phyloP scores from a whole-genome alignment of 768 basidiomycete species.

The Calocybe indica region DNA sequence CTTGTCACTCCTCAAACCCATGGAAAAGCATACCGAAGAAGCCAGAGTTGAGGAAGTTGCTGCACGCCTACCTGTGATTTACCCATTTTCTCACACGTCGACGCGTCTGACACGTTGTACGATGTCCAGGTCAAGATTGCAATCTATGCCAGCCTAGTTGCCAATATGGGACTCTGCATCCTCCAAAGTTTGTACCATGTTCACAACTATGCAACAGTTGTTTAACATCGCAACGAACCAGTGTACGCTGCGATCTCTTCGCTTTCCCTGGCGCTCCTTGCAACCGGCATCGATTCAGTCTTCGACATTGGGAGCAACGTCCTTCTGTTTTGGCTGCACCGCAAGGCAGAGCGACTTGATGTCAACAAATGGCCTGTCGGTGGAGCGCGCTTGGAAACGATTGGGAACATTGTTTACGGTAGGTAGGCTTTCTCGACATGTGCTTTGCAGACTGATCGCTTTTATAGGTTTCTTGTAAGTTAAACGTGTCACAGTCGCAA shows the following conservation, averaged over 20 bases:
- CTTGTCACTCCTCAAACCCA: conserved; percentile 78
- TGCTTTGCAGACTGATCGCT: conserved; percentile 1
- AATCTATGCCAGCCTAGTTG: conserved; percentile 73
- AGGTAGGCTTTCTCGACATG: conserved; percentile 4
- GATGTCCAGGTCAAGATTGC: conserved; percentile 78
- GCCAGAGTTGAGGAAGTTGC: conserved; percentile 66
- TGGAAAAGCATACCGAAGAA: conserved; percentile 85
- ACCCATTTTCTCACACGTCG: neutral
- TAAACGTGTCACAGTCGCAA: conserved; percentile 1
- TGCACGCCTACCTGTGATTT: conserved; percentile 58
- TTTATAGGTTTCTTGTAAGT: conserved; percentile 42
- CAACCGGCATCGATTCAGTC: conserved; percentile 84
- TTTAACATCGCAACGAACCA: conserved; percentile 19
- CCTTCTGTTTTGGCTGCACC: conserved; percentile 75
- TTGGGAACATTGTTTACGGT: conserved; percentile 87
- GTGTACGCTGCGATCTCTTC: conserved; percentile 92
- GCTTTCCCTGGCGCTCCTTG: conserved; percentile 77
- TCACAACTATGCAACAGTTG: neutral
- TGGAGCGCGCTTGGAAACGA: conserved; percentile 84
- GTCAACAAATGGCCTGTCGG: conserved; percentile 88
- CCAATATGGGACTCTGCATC: conserved; percentile 68
- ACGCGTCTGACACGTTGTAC: neutral
- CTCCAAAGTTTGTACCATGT: conserved; percentile 53
- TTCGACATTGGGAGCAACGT: conserved; percentile 83
- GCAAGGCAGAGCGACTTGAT: conserved; percentile 66